These are phyloP conservation scores for Rubroshorea leprosula DNA, from an alignment of 345 rosid genomes.

Conservation along the genomic window DNA sequence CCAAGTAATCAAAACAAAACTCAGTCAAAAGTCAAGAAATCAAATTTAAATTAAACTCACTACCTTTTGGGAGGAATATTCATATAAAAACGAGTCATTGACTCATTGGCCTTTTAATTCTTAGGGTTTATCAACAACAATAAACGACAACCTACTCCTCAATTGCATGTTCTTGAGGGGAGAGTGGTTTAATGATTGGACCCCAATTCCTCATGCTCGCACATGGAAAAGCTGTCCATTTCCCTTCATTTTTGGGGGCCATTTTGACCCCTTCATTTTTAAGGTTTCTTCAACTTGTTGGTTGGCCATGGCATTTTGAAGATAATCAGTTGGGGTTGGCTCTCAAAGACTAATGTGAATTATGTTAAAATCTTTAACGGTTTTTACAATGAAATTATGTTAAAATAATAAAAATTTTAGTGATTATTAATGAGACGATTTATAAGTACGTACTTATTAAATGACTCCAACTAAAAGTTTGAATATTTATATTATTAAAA, in stretches of 20 bases:
- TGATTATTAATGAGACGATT: too few species aligned
- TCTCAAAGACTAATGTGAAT: too few species aligned
- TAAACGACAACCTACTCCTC: neutral
- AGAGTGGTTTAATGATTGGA: constrained; percentile 11
- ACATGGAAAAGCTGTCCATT: constrained; percentile 13
- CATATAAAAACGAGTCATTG: too few species aligned
- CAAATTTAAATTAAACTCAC: too few species aligned
- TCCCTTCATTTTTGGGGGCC: constrained; percentile 6
- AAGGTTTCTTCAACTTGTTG: constrained; percentile 1
- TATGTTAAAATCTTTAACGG: too few species aligned
- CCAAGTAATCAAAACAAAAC: neutral
- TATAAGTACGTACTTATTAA: too few species aligned
- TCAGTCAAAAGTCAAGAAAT: neutral
- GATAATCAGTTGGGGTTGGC: neutral
- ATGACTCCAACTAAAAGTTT: too few species aligned
- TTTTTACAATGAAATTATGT: too few species aligned
- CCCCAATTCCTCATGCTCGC: constrained; percentile 10
- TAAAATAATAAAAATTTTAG: too few species aligned
- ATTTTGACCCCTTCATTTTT: neutral
- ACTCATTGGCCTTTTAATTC: neutral
- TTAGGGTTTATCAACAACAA: constrained; percentile 3
- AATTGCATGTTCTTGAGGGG: constrained; percentile 2
- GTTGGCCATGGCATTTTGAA: neutral
- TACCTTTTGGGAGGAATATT: too few species aligned
- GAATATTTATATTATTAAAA: too few species aligned